phyloP scores from a whole-genome alignment of 257 asterid genomes.

The Nicotiana tabacum region DNA sequence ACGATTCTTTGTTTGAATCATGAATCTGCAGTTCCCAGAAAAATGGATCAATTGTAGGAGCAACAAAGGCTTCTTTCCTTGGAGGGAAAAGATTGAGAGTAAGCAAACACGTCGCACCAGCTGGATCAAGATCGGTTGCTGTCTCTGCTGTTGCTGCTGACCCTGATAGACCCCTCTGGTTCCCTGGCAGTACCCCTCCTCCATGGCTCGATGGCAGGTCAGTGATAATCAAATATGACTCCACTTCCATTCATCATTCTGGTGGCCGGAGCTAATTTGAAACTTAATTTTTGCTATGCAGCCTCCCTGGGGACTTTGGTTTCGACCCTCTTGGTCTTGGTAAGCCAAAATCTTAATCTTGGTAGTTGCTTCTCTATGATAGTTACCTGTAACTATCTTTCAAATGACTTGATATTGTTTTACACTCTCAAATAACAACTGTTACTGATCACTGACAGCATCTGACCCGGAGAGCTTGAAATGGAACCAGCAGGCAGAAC shows the following conservation, averaged over 20 bases:
- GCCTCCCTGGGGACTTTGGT: slow-evolving; percentile 99
- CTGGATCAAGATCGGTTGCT: slow-evolving; percentile 36
- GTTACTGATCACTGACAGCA: slow-evolving; percentile 29
- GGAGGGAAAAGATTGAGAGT: slow-evolving; percentile 65
- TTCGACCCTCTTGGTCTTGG: slow-evolving; percentile 97
- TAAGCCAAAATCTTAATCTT: slow-evolving; percentile 14
- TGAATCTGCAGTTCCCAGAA: slow-evolving; percentile 52
- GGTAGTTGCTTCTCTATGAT: background rate
- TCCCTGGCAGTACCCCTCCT: slow-evolving; percentile 98
- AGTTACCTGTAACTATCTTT: too few species aligned
- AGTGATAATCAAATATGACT: background rate
- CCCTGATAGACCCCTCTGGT: slow-evolving; percentile 91
- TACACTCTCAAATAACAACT: background rate
- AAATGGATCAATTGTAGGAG: slow-evolving; percentile 48
- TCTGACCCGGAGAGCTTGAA: slow-evolving; percentile 95
- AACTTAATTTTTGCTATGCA: slow-evolving; percentile 28
- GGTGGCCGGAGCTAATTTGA: background rate
- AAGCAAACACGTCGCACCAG: slow-evolving; percentile 40
- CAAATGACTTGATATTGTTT: too few species aligned
- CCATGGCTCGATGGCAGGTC: slow-evolving; percentile 98
- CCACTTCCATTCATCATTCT: background rate
- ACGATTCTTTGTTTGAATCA: background rate
- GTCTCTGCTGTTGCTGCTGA: slow-evolving; percentile 66
- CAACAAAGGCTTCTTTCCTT: slow-evolving; percentile 72
- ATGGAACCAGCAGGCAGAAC: slow-evolving; percentile 86